Conservation (phyloP, 768 basidiomycete species). For the Xerocomellus intermedius region DNA sequence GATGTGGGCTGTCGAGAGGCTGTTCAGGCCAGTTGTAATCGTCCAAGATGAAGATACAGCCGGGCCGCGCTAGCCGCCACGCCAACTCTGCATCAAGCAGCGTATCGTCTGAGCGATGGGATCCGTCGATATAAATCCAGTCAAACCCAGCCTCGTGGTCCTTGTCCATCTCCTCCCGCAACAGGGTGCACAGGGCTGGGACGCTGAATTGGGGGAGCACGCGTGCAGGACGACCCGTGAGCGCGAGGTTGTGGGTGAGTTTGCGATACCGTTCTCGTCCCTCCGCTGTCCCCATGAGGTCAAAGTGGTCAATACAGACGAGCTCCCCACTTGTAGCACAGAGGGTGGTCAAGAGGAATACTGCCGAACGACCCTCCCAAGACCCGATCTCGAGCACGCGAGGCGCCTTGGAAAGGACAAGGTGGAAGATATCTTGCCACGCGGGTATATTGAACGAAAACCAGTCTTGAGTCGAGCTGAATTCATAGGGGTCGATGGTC, state of each 20-base stretch:
- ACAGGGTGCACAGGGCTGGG: slow-evolving; percentile 46
- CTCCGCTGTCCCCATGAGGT: slow-evolving; percentile 47
- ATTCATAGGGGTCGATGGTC: slow-evolving; percentile 31
- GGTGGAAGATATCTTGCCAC: slow-evolving; percentile 44
- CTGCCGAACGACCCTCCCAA: slow-evolving; percentile 64
- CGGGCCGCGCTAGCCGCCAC: slow-evolving; percentile 53
- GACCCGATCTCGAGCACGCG: slow-evolving; percentile 57
- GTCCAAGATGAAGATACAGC: slow-evolving; percentile 55
- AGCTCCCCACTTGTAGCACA: slow-evolving; percentile 44
- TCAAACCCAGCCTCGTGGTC: slow-evolving; percentile 44
- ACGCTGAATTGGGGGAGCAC: slow-evolving; percentile 52
- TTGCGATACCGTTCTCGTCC: slow-evolving; percentile 45
- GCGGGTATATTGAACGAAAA: slow-evolving; percentile 44
- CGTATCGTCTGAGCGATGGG: slow-evolving; percentile 59
- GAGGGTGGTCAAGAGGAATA: slow-evolving; percentile 51
- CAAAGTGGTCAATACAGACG: slow-evolving; percentile 60
- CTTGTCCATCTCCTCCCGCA: slow-evolving; percentile 44
- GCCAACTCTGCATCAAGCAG: slow-evolving; percentile 59
- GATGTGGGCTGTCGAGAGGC: slow-evolving; percentile 46
- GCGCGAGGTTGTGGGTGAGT: slow-evolving; percentile 46
- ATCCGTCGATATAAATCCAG: slow-evolving; percentile 60
- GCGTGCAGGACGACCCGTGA: slow-evolving; percentile 45
- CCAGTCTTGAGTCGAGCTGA: slow-evolving; percentile 58
- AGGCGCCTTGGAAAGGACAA: slow-evolving; percentile 38
- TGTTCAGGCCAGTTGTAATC: slow-evolving; percentile 56